Evolutionary conservation across 345 rosid genomes (phyloP).

Genomic region (Euphorbia peplus): DNA sequence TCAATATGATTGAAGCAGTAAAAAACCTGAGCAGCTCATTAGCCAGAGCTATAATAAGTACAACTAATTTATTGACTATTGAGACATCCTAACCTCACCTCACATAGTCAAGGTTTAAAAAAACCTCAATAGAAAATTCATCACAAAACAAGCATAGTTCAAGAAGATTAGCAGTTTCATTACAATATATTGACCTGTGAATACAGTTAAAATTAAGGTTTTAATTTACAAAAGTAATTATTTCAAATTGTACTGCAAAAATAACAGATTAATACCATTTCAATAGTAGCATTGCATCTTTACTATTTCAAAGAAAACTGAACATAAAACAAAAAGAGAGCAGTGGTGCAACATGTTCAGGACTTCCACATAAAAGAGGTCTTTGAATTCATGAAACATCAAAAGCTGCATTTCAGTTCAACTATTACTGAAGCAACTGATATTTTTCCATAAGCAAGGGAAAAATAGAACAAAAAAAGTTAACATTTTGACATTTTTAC

Average conservation of each 20-base stretch:
- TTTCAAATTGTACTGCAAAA: too few species aligned
- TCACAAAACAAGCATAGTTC: not conserved
- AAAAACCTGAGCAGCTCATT: not conserved
- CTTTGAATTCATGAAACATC: not conserved
- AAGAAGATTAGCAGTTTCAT: not conserved
- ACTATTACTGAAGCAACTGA: not conserved
- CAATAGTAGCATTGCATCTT: not conserved
- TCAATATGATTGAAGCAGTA: not conserved
- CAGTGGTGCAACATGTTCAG: not conserved
- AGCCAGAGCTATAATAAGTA: not conserved
- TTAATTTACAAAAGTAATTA: not conserved
- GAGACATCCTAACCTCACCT: not conserved
- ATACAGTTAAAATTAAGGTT: too few species aligned
- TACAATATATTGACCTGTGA: not conserved
- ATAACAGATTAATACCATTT: too few species aligned
- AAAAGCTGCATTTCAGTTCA: not conserved
- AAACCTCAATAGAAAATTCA: not conserved
- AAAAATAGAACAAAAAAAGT: too few species aligned
- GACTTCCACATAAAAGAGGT: not conserved
- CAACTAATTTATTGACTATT: not conserved
- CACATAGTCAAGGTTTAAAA: not conserved
- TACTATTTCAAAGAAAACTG: too few species aligned
- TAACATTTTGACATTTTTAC: not conserved
- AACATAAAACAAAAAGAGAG: too few species aligned
- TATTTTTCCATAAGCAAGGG: not conserved